Evolutionary conservation across 1,284 basidiomycete genomes (phyloP).

Genomic region (Moesziomyces parantarcticus): DNA sequence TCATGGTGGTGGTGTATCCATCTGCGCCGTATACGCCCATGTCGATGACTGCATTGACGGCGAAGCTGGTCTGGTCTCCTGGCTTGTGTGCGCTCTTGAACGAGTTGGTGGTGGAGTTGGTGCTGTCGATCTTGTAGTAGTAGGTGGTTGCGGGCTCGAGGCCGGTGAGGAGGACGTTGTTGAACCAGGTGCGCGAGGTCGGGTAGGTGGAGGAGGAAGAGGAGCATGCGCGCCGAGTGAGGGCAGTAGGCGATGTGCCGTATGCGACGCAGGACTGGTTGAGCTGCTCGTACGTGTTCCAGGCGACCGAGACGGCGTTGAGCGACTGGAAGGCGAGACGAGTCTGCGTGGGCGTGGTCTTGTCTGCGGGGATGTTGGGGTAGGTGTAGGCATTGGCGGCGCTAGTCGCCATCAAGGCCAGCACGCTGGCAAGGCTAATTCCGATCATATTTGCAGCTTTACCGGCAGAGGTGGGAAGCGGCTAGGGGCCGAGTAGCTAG

Average conservation of each 20-base stretch:
- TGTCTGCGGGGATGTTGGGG: conserved; percentile 39
- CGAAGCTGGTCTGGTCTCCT: conserved; percentile 49
- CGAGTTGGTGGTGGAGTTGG: conserved; percentile 30
- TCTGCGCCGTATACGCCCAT: conserved; percentile 68
- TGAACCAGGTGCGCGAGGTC: conserved; percentile 53
- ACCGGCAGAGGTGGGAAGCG: no score
- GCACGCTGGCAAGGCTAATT: conserved; percentile 11
- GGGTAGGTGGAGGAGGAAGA: conserved; percentile 46
- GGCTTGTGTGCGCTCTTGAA: conserved; percentile 35
- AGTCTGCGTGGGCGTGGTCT: conserved; percentile 49
- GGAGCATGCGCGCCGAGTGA: conserved; percentile 29
- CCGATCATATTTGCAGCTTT: conserved; percentile 12
- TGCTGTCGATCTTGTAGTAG: conserved; percentile 50
- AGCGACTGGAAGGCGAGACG: conserved; percentile 36
- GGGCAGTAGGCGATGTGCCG: conserved; percentile 19
- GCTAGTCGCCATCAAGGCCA: conserved; percentile 13
- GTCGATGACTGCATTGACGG: conserved; percentile 64
- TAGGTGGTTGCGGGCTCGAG: conserved; percentile 49
- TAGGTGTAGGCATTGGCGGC: conserved; percentile 22
- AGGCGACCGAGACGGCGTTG: conserved; percentile 50
- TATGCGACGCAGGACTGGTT: conserved; percentile 40
- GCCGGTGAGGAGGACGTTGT: conserved; percentile 39
- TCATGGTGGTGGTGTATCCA: conserved; percentile 60
- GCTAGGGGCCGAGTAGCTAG: no score
- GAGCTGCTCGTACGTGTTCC: conserved; percentile 52